Base-by-base conservation (phyloP, 257 asterid species). In the Perilla frutescens region DNA sequence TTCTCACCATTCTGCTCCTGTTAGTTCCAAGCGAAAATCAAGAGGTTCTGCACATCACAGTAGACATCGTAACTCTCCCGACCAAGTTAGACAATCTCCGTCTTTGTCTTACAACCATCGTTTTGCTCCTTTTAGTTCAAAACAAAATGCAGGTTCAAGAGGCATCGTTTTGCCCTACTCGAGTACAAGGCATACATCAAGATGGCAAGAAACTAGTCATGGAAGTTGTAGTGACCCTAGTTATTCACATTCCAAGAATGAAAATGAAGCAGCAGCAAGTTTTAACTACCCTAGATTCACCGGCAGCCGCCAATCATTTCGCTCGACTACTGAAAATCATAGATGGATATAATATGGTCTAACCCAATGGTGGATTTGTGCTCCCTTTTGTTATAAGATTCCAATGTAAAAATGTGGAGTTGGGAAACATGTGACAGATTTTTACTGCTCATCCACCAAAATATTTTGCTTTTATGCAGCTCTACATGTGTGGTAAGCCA, bases 41-140 rank as follows among this genome's bases (percentile, higher is more conserved):
- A 73, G 69, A 73, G 67, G 62, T 48, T 48, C 14, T 48, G 54
- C 54, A 80, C 71, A 81, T 63, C 74, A 60, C 45, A 51, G 36
- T 13, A 9, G 39, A 7, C 10, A 26, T 26, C 77, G 56, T 45
- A 36, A 44, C 7, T 79, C 65, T 61, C 55, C 80, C 68, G 53
- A 64, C 78, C 65, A 66, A 54, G 64, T 48, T 78, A 69, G 76
- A 53, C 83, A 76, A 67, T 57, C 72, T 47, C 64, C 83, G 7
- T 62, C 48, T 56, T 67, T 56, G 4, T 74, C 72, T 15, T 37
- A 69, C 66, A 50, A 48, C 63, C 62, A 45, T 12, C 13, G 13
- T 45, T 45, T 45, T 9, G n/a, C 51, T 8, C 13, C 13, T 45
- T 0, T 1, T 45, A 26, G 59, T 20, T 58, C 71, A 51, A 71